These are phyloP conservation scores for Fusarium temperatum DNA, from an alignment of 2,329 filamentous ascomycete species.

Conservation along the genomic window DNA sequence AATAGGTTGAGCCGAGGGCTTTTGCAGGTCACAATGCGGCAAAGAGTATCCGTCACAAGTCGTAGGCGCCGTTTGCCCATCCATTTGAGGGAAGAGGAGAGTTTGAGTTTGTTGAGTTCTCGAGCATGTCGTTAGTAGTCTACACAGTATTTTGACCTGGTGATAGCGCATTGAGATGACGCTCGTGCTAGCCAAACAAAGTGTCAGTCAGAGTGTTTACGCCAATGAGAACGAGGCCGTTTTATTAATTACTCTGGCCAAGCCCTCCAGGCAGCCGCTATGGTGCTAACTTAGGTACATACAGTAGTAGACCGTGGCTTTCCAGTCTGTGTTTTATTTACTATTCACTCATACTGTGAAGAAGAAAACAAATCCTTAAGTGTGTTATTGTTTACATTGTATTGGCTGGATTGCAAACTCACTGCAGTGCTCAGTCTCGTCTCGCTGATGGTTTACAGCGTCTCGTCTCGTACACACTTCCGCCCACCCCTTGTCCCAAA, in stretches of 20 bases:
- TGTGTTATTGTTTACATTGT: slow-evolving; percentile 21
- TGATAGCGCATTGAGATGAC: slow-evolving; percentile 17
- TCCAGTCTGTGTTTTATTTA: neutral
- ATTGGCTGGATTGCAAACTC: slow-evolving; percentile 13
- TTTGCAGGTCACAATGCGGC: slow-evolving; percentile 37
- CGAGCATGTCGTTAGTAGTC: neutral
- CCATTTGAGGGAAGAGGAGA: slow-evolving; percentile 16
- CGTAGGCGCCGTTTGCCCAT: slow-evolving; percentile 33
- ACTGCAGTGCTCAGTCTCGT: neutral
- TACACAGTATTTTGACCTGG: neutral
- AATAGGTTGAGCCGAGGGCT: slow-evolving; percentile 21
- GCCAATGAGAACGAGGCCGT: neutral
- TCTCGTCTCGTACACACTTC: slow-evolving; percentile 33
- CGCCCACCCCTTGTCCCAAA: slow-evolving; percentile 22
- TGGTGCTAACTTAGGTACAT: neutral
- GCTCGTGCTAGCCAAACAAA: slow-evolving; percentile 18
- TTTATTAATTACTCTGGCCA: neutral
- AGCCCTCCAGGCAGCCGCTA: neutral
- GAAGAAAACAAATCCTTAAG: neutral
- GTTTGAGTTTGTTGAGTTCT: slow-evolving; percentile 28
- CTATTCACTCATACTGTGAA: neutral
- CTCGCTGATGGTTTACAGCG: neutral
- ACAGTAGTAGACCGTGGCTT: slow-evolving; percentile 1
- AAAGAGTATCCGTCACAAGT: slow-evolving; percentile 8
- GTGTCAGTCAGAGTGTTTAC: neutral